Evolutionary conservation across 2,329 filamentous ascomycete genomes (phyloP), one percentile per base, ranked within the genome.

Genomic region (Myriosclerotinia scirpicola): DNA sequence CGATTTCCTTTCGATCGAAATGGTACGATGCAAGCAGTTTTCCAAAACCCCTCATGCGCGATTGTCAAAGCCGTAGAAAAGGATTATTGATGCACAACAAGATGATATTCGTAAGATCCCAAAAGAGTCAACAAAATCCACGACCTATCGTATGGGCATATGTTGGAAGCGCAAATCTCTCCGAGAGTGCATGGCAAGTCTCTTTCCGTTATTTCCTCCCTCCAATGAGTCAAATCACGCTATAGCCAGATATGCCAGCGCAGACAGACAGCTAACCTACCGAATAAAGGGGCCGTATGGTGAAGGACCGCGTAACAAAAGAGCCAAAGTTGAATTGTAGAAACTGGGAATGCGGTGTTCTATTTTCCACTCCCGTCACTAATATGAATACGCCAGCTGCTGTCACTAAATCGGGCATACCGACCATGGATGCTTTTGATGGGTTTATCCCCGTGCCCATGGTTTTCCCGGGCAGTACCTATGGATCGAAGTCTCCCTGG

Each of bases 311-410:
- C 71, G 79, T 77, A 9, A 89, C 86, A 2, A 88, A 88, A 69
- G 78, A 85, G 69, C 85, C 87, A 15, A 96, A 92, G 77, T 82
- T 98, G 69, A 93, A 85, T 69, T 93, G 90, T 77, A 87, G 91
- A 65, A 99, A 98, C 77, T 98, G 94, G 93, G 95, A 98, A 79
- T 97, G 93, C 75, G 95, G 95, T 46, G 91, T 99, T 1, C 73
- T 98, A 34, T 76, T 97, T 52, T 87, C 68, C 70, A n/a, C 65
- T 7, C 50, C 44, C 42, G 38, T 53, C 9, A 58, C 64, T 26
- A 36, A 50, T 22, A 14, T 52, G 40, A 64, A 58, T 40, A 17
- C 48, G 17, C 38, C 40, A 36, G 52, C 54, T 54, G 46, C 60
- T 15, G 54, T 66, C 60, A 61, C 54, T 22, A 30, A 59, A 50